phyloP scores from a whole-genome alignment of 2,329 filamentous ascomycete genomes.

The Zasmidium angulare region DNA sequence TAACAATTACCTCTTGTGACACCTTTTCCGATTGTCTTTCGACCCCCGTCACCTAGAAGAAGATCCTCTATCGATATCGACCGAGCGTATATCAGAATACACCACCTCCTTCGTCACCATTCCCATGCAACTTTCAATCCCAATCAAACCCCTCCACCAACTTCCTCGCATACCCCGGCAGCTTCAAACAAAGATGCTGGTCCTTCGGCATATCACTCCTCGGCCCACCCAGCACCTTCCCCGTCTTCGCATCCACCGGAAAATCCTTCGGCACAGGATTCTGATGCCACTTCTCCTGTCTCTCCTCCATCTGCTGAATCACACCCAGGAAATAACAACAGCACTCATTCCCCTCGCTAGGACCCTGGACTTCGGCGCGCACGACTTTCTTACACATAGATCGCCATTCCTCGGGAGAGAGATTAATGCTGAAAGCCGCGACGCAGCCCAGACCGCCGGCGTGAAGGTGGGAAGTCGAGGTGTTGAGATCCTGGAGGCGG shows the following conservation, averaged over 20 bases:
- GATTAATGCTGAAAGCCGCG: slow-evolving; percentile 45
- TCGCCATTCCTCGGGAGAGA: slow-evolving; percentile 46
- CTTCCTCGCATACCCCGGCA: slow-evolving; percentile 23
- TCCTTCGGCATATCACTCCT: slow-evolving; percentile 18
- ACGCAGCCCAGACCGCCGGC: slow-evolving; percentile 44
- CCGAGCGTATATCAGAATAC: no score
- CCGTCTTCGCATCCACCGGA: slow-evolving; percentile 15
- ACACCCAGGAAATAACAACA: slow-evolving; percentile 38
- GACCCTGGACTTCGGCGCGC: slow-evolving; percentile 44
- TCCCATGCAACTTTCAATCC: slow-evolving; percentile 7
- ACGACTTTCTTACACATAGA: slow-evolving; percentile 47
- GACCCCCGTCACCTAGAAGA: no score
- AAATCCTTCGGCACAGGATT: slow-evolving; percentile 23
- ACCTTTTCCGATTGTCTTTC: no score
- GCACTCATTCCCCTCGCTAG: slow-evolving; percentile 25
- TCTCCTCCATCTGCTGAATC: slow-evolving; percentile 40
- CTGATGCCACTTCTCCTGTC: slow-evolving; percentile 46
- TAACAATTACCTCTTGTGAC: no score
- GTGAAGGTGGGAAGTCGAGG: slow-evolving; percentile 42
- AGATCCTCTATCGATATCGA: no score
- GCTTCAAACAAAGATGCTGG: slow-evolving; percentile 34
- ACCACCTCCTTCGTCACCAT: no score
- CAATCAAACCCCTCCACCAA: slow-evolving; percentile 31
- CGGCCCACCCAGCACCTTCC: slow-evolving; percentile 3
- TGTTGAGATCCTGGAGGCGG: slow-evolving; percentile 44